Conservation (phyloP, 2,329 filamentous ascomycete species). For the Davidsoniella virescens region DNA sequence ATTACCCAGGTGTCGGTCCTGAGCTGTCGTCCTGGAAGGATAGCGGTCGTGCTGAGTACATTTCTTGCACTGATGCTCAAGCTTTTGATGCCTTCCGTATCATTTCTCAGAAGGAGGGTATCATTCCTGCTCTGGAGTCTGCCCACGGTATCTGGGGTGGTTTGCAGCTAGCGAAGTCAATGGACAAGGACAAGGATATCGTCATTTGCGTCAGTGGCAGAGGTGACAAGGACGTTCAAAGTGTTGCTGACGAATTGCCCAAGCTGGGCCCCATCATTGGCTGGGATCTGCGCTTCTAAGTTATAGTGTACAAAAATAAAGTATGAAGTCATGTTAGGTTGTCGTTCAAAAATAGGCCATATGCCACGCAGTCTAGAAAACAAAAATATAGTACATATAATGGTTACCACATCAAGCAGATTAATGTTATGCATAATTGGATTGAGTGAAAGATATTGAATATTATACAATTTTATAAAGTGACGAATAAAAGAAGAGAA, state of each 20-base stretch:
- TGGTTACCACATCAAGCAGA: neutral
- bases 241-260: slow-evolving; percentile 85
- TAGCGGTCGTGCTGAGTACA: slow-evolving; percentile 65
- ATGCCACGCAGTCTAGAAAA: neutral
- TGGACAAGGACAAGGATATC: slow-evolving; percentile 74
- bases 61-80: slow-evolving; percentile 80
- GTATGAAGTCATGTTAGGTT: too few species aligned
- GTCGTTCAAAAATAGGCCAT: too few species aligned
- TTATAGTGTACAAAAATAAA: neutral
- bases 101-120: slow-evolving; percentile 78
- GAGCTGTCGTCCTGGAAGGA: slow-evolving; percentile 93
- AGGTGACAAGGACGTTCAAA: slow-evolving; percentile 98
- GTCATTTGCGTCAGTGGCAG: slow-evolving; percentile 88
- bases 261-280: slow-evolving; percentile 77
- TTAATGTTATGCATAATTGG: too few species aligned
- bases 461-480: too few species aligned
- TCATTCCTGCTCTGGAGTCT: slow-evolving; percentile 89
- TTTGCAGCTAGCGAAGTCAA: slow-evolving; percentile 78
- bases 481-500: too few species aligned
- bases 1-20: slow-evolving; percentile 93
- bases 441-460: too few species aligned
- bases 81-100: slow-evolving; percentile 77
- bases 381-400: neutral
- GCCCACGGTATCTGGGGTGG: slow-evolving; percentile 86
- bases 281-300: slow-evolving; percentile 50